A percentile compares a stretch with the other conserved stretches of the same genome.
phyloP scores from a whole-genome alignment of 495 filamentous ascomycete genomes.

The Neurospora hispaniola region DNA sequence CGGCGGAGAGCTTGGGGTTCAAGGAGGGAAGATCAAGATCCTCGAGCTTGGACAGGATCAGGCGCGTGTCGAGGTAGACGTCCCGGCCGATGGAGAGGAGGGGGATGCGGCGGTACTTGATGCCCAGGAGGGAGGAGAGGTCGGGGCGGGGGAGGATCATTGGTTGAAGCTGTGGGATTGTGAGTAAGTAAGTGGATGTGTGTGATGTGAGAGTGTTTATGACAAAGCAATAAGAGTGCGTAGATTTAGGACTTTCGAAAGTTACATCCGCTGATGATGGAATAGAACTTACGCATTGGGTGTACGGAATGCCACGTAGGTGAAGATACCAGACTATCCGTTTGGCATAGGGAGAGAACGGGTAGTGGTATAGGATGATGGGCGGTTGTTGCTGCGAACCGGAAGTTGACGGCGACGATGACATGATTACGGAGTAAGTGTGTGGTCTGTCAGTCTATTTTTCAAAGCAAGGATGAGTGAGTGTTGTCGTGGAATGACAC shows the following conservation, averaged over 20 bases:
- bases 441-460: not conserved
- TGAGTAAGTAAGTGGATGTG: not conserved
- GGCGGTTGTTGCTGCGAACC: constrained; percentile 14
- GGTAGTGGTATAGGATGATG: constrained; percentile 47
- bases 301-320: constrained; percentile 45
- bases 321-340: constrained; percentile 50
- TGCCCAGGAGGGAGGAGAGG: constrained; percentile 37
- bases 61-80: constrained; percentile 47
- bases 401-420: not conserved
- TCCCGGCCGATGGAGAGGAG: constrained; percentile 46
- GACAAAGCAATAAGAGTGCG: not conserved
- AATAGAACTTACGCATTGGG: constrained; percentile 40
- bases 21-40: constrained; percentile 6
- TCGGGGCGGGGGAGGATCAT: constrained; percentile 48
- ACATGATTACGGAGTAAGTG: not conserved
- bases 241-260: not conserved
- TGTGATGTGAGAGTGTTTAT: not conserved
- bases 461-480: not conserved
- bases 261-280: not conserved
- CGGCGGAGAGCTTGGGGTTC: constrained; percentile 4
- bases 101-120: constrained; percentile 56
- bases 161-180: constrained; percentile 40
- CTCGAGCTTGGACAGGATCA: constrained; percentile 52
- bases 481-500: not conserved
- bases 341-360: constrained; percentile 46